phyloP scores from a whole-genome alignment of 768 basidiomycete genomes.

The Suillus lakei region DNA sequence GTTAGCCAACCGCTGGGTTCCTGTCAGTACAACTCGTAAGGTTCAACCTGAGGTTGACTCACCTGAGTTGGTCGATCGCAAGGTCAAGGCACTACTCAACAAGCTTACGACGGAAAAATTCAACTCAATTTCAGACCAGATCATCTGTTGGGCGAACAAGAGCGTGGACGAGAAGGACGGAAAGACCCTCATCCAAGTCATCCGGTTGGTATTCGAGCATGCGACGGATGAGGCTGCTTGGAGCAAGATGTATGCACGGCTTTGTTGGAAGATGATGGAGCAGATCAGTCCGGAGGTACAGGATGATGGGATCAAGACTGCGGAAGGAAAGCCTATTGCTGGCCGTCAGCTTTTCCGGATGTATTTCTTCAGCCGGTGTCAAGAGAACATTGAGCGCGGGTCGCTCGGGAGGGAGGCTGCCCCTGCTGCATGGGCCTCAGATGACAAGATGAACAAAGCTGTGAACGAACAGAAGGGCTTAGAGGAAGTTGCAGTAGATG shows the following conservation, averaged over 20 bases:
- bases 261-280: conserved; percentile 96
- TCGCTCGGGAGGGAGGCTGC: conserved; percentile 91
- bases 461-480: conserved; percentile 61
- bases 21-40: conserved; percentile 48
- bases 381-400: conserved; percentile 96
- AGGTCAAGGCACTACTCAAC: conserved; percentile 91
- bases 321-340: conserved; percentile 83
- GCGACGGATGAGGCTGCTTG: conserved; percentile 95
- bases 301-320: conserved; percentile 83
- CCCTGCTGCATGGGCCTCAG: conserved; percentile 77
- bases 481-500: conserved; percentile 82
- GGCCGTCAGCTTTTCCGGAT: conserved; percentile 96
- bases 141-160: conserved; percentile 94
- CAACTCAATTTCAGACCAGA: conserved; percentile 93
- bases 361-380: conserved; percentile 95
- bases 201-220: conserved; percentile 95
- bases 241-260: conserved; percentile 96
- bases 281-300: conserved; percentile 85
- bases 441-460: conserved; percentile 79
- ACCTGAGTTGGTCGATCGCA: conserved; percentile 87
- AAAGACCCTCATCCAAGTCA: conserved; percentile 93
- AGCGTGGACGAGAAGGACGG: conserved; percentile 92
- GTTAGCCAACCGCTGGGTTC: conserved; percentile 84
- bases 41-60: conserved; percentile 60
- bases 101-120: conserved; percentile 97